Evolutionary conservation across 1,284 basidiomycete species (phyloP), one percentile per base, ranked within the genome.

Genomic region (Mycena citricolor): DNA sequence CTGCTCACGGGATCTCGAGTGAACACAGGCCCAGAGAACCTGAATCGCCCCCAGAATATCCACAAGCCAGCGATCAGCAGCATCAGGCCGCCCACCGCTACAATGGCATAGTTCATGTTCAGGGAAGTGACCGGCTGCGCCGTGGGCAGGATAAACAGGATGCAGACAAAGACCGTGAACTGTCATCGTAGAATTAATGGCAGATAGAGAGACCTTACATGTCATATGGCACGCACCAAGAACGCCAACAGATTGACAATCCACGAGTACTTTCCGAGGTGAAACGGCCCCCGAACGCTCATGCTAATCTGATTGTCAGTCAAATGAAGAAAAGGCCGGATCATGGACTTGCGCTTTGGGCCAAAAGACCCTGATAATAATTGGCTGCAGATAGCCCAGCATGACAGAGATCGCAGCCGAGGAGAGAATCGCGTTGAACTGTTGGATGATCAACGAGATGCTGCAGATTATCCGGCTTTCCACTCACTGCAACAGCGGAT

Each of bases 81-180:
- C 14, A 70, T 51, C 6, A 79, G 61, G 0, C 64, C 71, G 2
- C 75, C 75, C 16, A 79, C 65, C 3, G 74, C 74, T 1, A 79
- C 70, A 33, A 78, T 63, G 2, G 78, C 67, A 52, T 83, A 83
- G 60, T 83, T 83, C 81, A 84, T 84, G 61, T 80, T 79, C 43
- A 70, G 56, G 33, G 67, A 52, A n/a, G 67, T 76, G 22, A 80
- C 79, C 1, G 81, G 83, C 32, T 70, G 67, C 6, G 76, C 68
- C 4, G 79, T 83, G 4, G 83, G 82, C 17, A 85, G 65, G 40
- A 83, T 65, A 58, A 81, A 79, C 8, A 81, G 69, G 5, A 77
- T 56, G 54, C 76, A 77, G 29, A 80, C 68, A 57, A 81, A 79
- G 6, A 71, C 54, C 4, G 68, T 65, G 60, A 81, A 80, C 76